Conservation (phyloP, 345 rosid species). For the Citrus maxima region DNA sequence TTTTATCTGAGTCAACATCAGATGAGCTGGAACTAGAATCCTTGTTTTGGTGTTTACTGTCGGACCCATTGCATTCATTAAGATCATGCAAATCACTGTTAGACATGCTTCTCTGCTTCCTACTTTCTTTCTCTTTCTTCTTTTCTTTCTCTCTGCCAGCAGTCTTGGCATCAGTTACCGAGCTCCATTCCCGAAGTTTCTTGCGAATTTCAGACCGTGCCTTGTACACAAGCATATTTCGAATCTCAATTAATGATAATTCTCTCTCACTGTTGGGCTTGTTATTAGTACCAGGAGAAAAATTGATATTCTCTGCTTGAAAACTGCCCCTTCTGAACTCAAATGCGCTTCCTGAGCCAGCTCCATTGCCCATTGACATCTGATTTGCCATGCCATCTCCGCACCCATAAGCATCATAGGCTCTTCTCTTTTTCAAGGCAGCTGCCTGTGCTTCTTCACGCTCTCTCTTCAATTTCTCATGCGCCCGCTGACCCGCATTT, state of each 20-base stretch:
- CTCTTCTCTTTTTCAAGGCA: constrained; percentile 41
- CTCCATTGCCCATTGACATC: constrained; percentile 29
- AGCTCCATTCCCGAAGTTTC: constrained; percentile 44
- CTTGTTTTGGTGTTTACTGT: constrained; percentile 15
- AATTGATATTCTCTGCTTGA: constrained; percentile 27
- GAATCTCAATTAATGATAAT: constrained; percentile 40
- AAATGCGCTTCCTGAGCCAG: constrained; percentile 24
- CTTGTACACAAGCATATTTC: constrained; percentile 50
- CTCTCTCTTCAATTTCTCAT: constrained; percentile 41
- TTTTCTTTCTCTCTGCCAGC: constrained; percentile 21
- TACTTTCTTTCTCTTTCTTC: constrained; percentile 29
- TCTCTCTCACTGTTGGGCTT: constrained; percentile 38
- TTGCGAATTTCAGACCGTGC: constrained; percentile 37
- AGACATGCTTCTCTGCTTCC: constrained; percentile 24
- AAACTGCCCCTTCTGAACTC: constrained; percentile 30
- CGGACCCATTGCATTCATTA: constrained; percentile 5
- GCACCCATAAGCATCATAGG: constrained; percentile 29
- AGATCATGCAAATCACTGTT: constrained; percentile 20
- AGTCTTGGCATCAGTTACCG: constrained; percentile 21
- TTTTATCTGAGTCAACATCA: constrained; percentile 18
- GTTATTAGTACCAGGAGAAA: constrained; percentile 28
- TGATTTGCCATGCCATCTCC: constrained; percentile 31
- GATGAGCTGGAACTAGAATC: constrained; percentile 17
- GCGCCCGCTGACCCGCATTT: constrained; percentile 31
- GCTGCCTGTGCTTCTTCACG: constrained; percentile 33